A percentile compares a stretch with the other conserved stretches of the same genome.
These are phyloP conservation scores for Passalora sequoiae DNA, from an alignment of 2,329 filamentous ascomycete genomes.

Conservation along the genomic window DNA sequence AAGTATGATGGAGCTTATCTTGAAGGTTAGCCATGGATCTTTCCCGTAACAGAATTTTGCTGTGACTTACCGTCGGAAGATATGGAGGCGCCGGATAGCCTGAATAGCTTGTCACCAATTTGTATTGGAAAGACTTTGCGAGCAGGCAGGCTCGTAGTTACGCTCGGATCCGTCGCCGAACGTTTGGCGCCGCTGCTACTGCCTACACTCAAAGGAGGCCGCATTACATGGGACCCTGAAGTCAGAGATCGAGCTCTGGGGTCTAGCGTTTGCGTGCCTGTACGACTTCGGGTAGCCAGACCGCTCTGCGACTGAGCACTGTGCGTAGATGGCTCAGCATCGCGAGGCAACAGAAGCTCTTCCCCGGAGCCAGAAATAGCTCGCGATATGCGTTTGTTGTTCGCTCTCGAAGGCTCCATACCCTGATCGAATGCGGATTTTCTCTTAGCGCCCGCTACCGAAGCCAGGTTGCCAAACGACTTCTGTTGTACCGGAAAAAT, in stretches of 20 bases:
- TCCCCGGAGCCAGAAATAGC: conserved; percentile 18
- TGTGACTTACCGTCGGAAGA: conserved; percentile 61
- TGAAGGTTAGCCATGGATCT: too few relatives aligned
- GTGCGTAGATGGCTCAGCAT: conserved; percentile 6
- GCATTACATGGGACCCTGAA: conserved; percentile 2
- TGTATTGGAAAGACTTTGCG: conserved; percentile 69
- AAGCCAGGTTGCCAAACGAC: conserved; percentile 7
- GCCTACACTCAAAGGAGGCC: conserved; percentile 8
- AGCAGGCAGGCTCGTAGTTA: conserved; percentile 54
- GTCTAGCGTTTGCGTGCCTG: conserved; percentile 7
- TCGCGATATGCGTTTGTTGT: conserved; percentile 16
- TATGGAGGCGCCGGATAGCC: conserved; percentile 63
- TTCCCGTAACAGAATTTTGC: too few relatives aligned
- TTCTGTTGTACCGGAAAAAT: conserved; percentile 14
- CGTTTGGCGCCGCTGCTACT: conserved; percentile 8
- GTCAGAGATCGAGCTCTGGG: conserved; percentile 4
- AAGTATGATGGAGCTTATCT: conserved; percentile 87
- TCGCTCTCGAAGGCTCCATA: neutral
- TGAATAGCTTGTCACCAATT: conserved; percentile 64
- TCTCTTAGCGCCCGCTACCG: conserved; percentile 19
- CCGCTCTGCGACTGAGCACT: conserved; percentile 10
- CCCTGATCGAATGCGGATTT: conserved; percentile 18
- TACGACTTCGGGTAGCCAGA: conserved; percentile 7
- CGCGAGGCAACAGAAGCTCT: conserved; percentile 12
- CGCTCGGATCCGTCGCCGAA: conserved; percentile 16